A percentile compares a stretch with the other conserved stretches of the same genome.
Conservation (phyloP, 2,329 filamentous ascomycete species). For the Diaporthe nobilis region DNA sequence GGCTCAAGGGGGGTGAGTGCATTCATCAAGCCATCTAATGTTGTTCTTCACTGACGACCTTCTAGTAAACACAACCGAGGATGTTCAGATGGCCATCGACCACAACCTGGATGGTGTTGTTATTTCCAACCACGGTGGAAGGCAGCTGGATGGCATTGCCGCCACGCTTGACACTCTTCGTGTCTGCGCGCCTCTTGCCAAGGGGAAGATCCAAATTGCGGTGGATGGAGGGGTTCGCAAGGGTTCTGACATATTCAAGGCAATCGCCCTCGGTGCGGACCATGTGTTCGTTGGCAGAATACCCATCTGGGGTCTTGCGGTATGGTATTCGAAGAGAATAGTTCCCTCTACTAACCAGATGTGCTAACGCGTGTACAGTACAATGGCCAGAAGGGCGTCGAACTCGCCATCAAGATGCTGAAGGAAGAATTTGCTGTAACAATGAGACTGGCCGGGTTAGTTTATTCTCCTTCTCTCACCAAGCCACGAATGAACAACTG, state of each 20-base stretch:
- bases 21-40: not conserved
- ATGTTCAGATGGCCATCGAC: conserved; percentile 56
- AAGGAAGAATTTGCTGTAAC: conserved; percentile 19
- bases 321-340: conserved; percentile 41
- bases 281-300: conserved; percentile 63
- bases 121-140: conserved; percentile 71
- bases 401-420: conserved; percentile 16
- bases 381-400: conserved; percentile 23
- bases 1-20: conserved; percentile 57
- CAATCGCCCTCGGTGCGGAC: conserved; percentile 66
- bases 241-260: conserved; percentile 70
- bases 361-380: not conserved
- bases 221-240: conserved; percentile 68
- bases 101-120: conserved; percentile 58
- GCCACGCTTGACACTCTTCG: conserved; percentile 59
- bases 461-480: not conserved
- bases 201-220: conserved; percentile 64
- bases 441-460: conserved; percentile 24
- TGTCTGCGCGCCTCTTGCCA: conserved; percentile 62
- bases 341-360: not conserved
- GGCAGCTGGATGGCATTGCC: conserved; percentile 57
- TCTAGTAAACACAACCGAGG: conserved; percentile 53
- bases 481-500: not conserved
- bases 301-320: conserved; percentile 60
- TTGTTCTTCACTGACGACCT: conserved; percentile 8